A percentile compares a stretch with the other conserved stretches of the same genome.
Evolutionary conservation across 75 land plant genomes (phyloP).

Genomic region (Selaginella moellendorffii): DNA sequence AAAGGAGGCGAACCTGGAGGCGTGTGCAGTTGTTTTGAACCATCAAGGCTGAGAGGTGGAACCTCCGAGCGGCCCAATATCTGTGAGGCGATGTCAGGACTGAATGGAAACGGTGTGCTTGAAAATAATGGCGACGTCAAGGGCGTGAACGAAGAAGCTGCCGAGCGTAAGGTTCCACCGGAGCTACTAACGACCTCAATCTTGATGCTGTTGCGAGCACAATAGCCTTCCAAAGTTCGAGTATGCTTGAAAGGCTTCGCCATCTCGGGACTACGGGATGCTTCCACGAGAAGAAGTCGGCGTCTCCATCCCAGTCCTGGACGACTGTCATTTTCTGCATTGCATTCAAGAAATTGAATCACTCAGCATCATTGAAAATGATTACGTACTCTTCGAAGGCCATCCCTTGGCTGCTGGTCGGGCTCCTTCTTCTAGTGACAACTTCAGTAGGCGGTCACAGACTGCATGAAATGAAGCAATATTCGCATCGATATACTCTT

Average conservation of each 20-base stretch:
- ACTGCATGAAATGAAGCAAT: conserved; percentile 39
- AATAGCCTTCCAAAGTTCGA: conserved; percentile 60
- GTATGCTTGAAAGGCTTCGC: conserved; percentile 54
- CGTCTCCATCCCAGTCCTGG: conserved; percentile 82
- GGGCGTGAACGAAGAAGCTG: conserved; percentile 35
- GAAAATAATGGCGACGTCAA: conserved; percentile 76
- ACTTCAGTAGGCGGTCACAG: conserved; percentile 49
- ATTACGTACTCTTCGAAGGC: conserved; percentile 7
- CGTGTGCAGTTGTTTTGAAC: conserved; percentile 34
- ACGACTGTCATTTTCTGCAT: conserved; percentile 2
- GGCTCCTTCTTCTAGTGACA: conserved; percentile 40
- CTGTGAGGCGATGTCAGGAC: conserved; percentile 63
- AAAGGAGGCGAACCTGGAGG: conserved; percentile 70
- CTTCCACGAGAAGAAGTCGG: conserved; percentile 58
- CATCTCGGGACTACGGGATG: conserved; percentile 48
- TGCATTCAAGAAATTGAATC: too few relatives aligned
- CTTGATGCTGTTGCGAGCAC: conserved; percentile 47
- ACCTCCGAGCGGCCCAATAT: conserved; percentile 48
- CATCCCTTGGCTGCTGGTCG: conserved; percentile 12
- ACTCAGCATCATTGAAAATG: too few relatives aligned
- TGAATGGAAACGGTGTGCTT: conserved; percentile 70
- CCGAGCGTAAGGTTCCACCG: conserved; percentile 14
- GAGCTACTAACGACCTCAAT: conserved; percentile 28
- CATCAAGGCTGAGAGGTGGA: conserved; percentile 91
- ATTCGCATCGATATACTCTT: conserved; percentile 62